These are phyloP conservation scores for Pharnaceum exiguum DNA, from an alignment of 148 eudicot genomes.

Conservation along the genomic window DNA sequence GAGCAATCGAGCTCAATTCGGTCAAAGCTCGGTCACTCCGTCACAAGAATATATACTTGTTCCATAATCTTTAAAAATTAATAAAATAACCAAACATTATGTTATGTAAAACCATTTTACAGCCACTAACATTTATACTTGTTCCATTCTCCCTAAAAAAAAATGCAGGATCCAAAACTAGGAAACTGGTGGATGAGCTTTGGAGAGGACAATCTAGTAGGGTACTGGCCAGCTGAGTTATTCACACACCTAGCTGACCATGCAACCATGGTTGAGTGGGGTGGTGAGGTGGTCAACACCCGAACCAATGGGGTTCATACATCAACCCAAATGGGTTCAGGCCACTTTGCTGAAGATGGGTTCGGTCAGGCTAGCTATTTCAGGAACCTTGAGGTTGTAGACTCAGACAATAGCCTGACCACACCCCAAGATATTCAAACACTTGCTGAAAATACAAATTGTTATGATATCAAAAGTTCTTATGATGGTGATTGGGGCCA, in stretches of 20 bases:
- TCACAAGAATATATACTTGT: no score
- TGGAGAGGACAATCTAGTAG: conserved; percentile 73
- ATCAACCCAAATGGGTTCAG: conserved; percentile 92
- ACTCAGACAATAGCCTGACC: conserved; percentile 76
- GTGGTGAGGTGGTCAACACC: conserved; percentile 90
- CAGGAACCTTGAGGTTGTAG: conserved; percentile 77
- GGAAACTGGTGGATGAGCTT: conserved; percentile 99
- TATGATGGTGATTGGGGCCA: conserved; percentile 79
- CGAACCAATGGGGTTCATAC: conserved; percentile 67
- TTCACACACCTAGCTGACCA: conserved; percentile 79
- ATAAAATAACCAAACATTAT: no score
- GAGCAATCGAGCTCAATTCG: no score
- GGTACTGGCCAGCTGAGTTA: conserved; percentile 90
- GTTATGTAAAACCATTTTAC: no score
- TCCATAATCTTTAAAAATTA: no score
- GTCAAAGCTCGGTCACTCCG: no score
- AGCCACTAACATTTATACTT: no score
- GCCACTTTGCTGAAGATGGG: conserved; percentile 75
- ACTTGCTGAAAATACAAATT: conserved; percentile 76
- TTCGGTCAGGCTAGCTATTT: conserved; percentile 87
- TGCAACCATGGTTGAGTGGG: conserved; percentile 99
- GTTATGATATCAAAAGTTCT: conserved; percentile 77
- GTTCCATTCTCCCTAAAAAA: not conserved
- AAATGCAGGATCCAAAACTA: conserved; percentile 78
- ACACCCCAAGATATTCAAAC: conserved; percentile 65